Evolutionary conservation across 805 yeast genomes (phyloP).

Genomic region (Citeromyces matritensis): DNA sequence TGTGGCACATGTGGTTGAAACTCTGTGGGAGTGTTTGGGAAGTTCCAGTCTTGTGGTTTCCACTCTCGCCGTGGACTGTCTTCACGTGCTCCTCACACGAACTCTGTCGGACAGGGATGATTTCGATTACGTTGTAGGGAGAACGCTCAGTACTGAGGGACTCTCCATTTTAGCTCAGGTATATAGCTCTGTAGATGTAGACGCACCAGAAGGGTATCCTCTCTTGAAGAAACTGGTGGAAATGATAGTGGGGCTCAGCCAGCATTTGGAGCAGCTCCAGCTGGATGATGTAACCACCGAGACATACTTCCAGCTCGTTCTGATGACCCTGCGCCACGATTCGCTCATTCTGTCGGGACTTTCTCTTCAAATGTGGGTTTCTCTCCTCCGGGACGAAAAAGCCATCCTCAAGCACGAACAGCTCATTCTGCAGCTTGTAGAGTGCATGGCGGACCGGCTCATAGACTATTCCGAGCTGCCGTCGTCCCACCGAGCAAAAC

Average conservation of each 20-base stretch:
- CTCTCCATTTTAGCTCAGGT: slow-evolving; percentile 51
- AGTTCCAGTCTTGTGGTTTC: slow-evolving; percentile 50
- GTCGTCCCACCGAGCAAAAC: slow-evolving; percentile 48
- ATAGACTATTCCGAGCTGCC: slow-evolving; percentile 57
- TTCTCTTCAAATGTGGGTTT: slow-evolving; percentile 89
- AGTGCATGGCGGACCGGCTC: slow-evolving; percentile 64
- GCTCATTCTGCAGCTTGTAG: slow-evolving; percentile 45
- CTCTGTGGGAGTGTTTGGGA: slow-evolving; percentile 44
- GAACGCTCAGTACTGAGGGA: slow-evolving; percentile 65
- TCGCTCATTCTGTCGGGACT: slow-evolving; percentile 84
- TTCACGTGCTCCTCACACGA: slow-evolving; percentile 79
- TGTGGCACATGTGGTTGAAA: slow-evolving; percentile 46
- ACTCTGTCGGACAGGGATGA: slow-evolving; percentile 52
- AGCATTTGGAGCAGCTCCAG: slow-evolving; percentile 31
- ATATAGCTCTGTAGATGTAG: slow-evolving; percentile 46
- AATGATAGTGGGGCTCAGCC: slow-evolving; percentile 78
- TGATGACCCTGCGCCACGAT: slow-evolving; percentile 70
- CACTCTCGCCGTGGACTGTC: slow-evolving; percentile 78
- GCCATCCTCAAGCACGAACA: slow-evolving; percentile 41
- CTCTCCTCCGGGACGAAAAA: slow-evolving; percentile 71
- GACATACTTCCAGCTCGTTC: slow-evolving; percentile 57
- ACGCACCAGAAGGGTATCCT: slow-evolving; percentile 55
- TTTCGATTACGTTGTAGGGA: slow-evolving; percentile 64
- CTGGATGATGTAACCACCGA: slow-evolving; percentile 32
- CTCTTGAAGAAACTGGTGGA: slow-evolving; percentile 83